Conservation (phyloP, 129 eudicot genomes). For the Silybum marianum region DNA sequence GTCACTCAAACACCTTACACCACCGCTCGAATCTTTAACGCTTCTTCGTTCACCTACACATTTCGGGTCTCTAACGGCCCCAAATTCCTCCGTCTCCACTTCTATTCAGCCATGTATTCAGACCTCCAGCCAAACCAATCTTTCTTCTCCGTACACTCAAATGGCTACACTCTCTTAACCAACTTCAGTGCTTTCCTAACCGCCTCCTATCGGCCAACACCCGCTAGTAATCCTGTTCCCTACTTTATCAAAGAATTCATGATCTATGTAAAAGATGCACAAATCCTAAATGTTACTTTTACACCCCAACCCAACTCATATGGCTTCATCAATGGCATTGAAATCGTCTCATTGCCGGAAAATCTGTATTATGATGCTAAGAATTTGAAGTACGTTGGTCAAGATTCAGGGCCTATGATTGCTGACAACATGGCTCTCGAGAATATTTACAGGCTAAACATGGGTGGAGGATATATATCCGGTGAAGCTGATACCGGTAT, state of each 20-base stretch:
- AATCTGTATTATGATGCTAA: slow-evolving; percentile 12
- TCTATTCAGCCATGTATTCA: slow-evolving; percentile 31
- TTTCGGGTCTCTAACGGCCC: slow-evolving; percentile 33
- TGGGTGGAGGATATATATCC: slow-evolving; percentile 23
- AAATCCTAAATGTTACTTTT: slow-evolving; percentile 36
- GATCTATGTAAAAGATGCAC: slow-evolving; percentile 25
- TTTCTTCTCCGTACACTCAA: slow-evolving; percentile 32
- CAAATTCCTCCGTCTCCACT: slow-evolving; percentile 57
- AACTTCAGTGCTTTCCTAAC: slow-evolving; percentile 43
- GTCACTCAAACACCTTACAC: background rate
- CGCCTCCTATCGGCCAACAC: too few species aligned
- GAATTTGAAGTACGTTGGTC: background rate
- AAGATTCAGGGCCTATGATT: background rate
- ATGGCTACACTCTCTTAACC: slow-evolving; percentile 38
- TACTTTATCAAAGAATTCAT: slow-evolving; percentile 41
- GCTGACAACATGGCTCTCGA: slow-evolving; percentile 28
- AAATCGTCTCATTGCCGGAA: slow-evolving; percentile 45
- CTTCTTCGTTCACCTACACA: slow-evolving; percentile 18
- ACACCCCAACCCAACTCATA: slow-evolving; percentile 41
- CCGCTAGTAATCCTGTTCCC: too few species aligned
- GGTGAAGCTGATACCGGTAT: slow-evolving; percentile 30
- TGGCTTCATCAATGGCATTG: slow-evolving; percentile 61
- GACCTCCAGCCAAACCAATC: background rate
- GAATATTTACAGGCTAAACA: slow-evolving; percentile 39
- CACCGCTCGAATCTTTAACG: background rate